Base-by-base conservation (phyloP, 1,284 basidiomycete genomes). In the Rhodotorula glutinis region DNA sequence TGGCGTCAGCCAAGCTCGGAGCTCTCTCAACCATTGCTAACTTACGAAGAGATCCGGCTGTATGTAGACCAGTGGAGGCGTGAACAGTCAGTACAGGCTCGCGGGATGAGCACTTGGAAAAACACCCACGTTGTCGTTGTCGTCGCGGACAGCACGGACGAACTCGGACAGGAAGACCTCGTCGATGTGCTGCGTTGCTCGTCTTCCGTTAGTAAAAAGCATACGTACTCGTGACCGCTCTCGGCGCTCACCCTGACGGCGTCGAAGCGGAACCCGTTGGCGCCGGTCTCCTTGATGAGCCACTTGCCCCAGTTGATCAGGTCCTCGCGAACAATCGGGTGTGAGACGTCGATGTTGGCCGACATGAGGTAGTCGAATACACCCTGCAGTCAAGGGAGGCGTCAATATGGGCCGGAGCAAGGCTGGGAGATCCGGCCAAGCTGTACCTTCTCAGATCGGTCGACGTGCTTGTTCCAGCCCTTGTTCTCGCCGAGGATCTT, bases 251-350 rank as follows among this genome's bases (percentile, higher is more conserved):
- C 33, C 33, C 33, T 38, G 14, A 63, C 59, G 17, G 92, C 92
- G 75, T 94, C 92, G 17, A 57, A 43, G 16, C 92, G 83, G 79
- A 93, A 92, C 4, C 92, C 92, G 38, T 82, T 81, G 16, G 87
- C 89, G 8, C 87, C 88, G 1, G 89, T 92, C 51, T 87, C 88
- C 85, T 92, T 75, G 67, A 83, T 71, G 25, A 84, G 75, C 84
- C 85, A 86, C 38, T 79, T 78, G 29, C 83, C 84, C 84, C 84
- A 85, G 33, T 82, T 78, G 60, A 82, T 77, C 47, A 80, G 53
- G 63, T 82, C 79, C 30, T 77, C 70, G 14, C 66, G 30, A 19
- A 92, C 92, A 11, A 86, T 87, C 11, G 88, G 89, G 55, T 96
- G 90, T 23, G 86, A 82, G 79, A 92, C 88, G 78, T 96, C 89